Evolutionary conservation across 2,329 filamentous ascomycete genomes (phyloP), one percentile per base, ranked within the genome.

Genomic region (Intubia oerlemansii): DNA sequence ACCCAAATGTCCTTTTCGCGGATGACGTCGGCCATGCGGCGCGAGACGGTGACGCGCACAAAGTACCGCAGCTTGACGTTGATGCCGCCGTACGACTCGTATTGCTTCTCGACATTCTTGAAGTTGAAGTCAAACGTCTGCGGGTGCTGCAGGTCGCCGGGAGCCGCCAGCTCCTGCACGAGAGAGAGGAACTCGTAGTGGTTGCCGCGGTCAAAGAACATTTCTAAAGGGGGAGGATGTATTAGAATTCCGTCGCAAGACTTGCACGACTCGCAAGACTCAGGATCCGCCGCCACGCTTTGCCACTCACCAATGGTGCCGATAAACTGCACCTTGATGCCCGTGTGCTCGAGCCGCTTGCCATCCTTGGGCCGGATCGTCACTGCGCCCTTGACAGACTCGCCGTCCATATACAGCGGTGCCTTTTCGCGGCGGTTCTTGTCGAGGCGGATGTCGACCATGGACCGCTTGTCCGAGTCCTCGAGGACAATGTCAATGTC

Each of bases 1-100:
- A 98, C 90, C 90, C 90, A 98, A 39, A 98, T 77, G 52, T 98
- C 90, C 66, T 98, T 98, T 56, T 98, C 90, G 42, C 90, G 77
- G 44, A 95, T 81, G 33, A 98, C 85, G 48, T 98, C 88, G 43
- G 82, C 81, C 82, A 98, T 95, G 49, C 88, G 72, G 44, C 88
- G 71, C 29, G 82, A 91, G 27, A 98, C 88, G 20, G 88, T 98
- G 41, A 95, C 88, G 42, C 84, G 78, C 33, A 95, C 74, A 54
- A 95, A 95, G 66, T 98, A 98, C 42, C 88, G 82, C 49, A 98
- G 67, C 61, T 92, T 91, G 45, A 98, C 88, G 49, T 98, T 98
- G 68, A 98, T 98, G 47, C 88, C 88, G 50, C 92, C 91, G 64
- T 98, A 98, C 39, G 84, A 93, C 56, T 98, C 90, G 63, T 98